A percentile compares a stretch with the other conserved stretches of the same genome.
These are phyloP conservation scores for Tolypocladium tundrense DNA, from an alignment of 2,329 filamentous ascomycete species.

Conservation along the genomic window DNA sequence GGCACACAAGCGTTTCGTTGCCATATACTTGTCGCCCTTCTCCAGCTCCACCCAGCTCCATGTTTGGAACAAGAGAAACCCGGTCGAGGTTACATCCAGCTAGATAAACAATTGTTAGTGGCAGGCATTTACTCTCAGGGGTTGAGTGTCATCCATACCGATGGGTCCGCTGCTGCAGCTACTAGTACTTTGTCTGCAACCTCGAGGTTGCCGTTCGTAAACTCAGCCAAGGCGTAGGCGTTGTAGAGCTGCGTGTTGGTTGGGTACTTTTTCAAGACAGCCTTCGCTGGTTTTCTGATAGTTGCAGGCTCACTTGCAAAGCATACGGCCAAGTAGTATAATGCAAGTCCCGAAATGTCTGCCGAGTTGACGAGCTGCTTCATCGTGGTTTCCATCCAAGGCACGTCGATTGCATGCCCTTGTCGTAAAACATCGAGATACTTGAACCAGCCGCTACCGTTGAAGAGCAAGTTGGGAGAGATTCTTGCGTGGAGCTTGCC, in stretches of 20 bases:
- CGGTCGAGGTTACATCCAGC: conserved; percentile 9
- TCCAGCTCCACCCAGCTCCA: conserved; percentile 61
- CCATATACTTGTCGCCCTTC: conserved; percentile 19
- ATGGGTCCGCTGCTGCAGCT: conserved; percentile 42
- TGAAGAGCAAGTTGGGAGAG: conserved; percentile 45
- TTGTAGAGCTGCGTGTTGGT: conserved; percentile 63
- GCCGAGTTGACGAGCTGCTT: conserved; percentile 44
- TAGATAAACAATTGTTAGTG: conserved; percentile 4
- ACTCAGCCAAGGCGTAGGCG: conserved; percentile 66
- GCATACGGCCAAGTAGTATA: conserved; percentile 63
- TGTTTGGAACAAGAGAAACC: conserved; percentile 41
- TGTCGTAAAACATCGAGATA: conserved; percentile 20
- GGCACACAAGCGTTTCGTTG: conserved; percentile 29
- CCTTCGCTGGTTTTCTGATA: conserved; percentile 62
- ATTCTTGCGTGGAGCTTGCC: conserved; percentile 17
- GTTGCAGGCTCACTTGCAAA: conserved; percentile 40
- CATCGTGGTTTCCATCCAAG: conserved; percentile 44
- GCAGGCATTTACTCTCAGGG: not conserved
- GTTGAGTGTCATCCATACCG: conserved; percentile 13
- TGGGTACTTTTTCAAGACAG: conserved; percentile 57
- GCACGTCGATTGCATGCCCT: conserved; percentile 19
- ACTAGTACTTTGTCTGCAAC: conserved; percentile 55
- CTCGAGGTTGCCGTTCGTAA: conserved; percentile 41
- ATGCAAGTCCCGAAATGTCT: conserved; percentile 35
- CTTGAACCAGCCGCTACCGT: conserved; percentile 32